Evolutionary conservation across 495 filamentous ascomycete species (phyloP).

Genomic region (Hyaloscypha variabilis): DNA sequence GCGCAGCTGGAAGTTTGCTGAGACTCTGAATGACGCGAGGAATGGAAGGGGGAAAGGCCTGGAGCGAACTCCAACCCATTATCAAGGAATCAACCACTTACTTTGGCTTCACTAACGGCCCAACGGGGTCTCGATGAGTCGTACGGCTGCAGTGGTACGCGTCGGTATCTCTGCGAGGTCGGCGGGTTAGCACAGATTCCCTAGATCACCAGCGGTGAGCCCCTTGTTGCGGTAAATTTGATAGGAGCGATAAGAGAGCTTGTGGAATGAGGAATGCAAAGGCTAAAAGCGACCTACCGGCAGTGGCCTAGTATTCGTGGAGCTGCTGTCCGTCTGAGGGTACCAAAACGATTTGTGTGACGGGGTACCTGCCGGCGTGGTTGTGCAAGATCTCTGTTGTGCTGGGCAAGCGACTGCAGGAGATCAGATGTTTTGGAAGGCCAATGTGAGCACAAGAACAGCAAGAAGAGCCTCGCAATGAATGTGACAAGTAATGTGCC

Average conservation of each 20-base stretch:
- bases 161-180: slow-evolving; percentile 2
- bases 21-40: not conserved
- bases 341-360: not conserved
- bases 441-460: not conserved
- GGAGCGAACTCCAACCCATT: not conserved
- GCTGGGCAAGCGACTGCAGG: not conserved
- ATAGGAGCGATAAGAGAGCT: slow-evolving; percentile 21
- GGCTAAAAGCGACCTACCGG: slow-evolving; percentile 15
- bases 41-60: not conserved
- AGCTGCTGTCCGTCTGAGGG: not conserved
- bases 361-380: slow-evolving; percentile 14
- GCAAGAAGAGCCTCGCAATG: not conserved
- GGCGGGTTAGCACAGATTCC: slow-evolving; percentile 2
- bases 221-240: not conserved
- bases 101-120: not conserved
- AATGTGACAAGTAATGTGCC: not conserved
- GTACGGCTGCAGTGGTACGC: slow-evolving; percentile 8
- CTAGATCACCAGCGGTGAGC: slow-evolving; percentile 4
- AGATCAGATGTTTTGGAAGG: not conserved
- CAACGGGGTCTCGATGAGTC: not conserved
- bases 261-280: slow-evolving; percentile 7
- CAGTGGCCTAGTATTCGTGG: slow-evolving; percentile 3
- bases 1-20: not conserved
- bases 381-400: not conserved
- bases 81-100: not conserved